These are phyloP conservation scores for Bipolaris gigantea DNA, from an alignment of 2,329 filamentous ascomycete species.

Conservation along the genomic window DNA sequence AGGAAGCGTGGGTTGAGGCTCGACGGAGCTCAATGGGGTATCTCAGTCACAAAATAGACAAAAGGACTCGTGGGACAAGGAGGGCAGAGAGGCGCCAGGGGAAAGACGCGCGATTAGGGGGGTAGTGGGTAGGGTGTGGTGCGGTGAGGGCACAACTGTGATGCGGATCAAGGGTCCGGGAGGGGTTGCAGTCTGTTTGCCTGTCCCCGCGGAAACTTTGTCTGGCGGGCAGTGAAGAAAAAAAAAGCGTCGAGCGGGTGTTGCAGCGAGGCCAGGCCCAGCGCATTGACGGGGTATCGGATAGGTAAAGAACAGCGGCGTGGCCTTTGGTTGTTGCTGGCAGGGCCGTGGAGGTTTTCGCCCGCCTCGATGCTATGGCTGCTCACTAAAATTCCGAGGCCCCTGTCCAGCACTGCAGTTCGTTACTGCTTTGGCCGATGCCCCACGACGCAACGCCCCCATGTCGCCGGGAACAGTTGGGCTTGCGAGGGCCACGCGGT, in stretches of 20 bases:
- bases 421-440: conserved; percentile 27
- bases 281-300: conserved; percentile 41
- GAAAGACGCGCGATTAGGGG: conserved; percentile 18
- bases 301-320: conserved; percentile 23
- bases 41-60: conserved; percentile 28
- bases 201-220: conserved; percentile 14
- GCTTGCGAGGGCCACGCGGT: conserved; percentile 16
- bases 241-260: conserved; percentile 20
- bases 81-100: conserved; percentile 20
- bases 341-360: conserved; percentile 39
- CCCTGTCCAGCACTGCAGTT: conserved; percentile 29
- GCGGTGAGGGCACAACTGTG: conserved; percentile 13
- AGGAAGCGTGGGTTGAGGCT: conserved; percentile 22
- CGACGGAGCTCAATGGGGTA: conserved; percentile 31
- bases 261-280: conserved; percentile 27
- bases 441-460: conserved; percentile 34
- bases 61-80: conserved; percentile 22
- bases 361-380: conserved; percentile 23
- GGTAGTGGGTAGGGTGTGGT: conserved; percentile 10
- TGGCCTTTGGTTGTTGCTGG: conserved; percentile 10
- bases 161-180: conserved; percentile 17
- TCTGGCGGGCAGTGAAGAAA: conserved; percentile 6
- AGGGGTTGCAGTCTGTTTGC: conserved; percentile 6
- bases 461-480: conserved; percentile 25
- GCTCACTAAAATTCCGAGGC: conserved; percentile 34